A percentile compares a stretch with the other conserved stretches of the same genome.
These are phyloP conservation scores for Dispira parvispora DNA, from an alignment of 192 early-diverging fungal genomes.

Conservation along the genomic window DNA sequence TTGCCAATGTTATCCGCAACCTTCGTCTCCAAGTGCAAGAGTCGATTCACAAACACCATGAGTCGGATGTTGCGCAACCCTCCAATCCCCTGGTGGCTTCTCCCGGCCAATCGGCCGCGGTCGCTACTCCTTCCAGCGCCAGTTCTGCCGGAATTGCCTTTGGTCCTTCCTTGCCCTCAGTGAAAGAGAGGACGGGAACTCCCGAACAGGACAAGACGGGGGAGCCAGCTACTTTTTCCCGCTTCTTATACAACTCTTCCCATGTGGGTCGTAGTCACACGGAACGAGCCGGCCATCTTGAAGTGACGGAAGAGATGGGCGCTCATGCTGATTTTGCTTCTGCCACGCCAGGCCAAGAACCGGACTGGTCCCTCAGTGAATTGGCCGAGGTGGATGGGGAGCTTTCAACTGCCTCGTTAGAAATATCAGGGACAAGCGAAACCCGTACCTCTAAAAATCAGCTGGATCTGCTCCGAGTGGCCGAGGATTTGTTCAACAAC, in stretches of 20 bases:
- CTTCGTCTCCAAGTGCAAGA: not conserved
- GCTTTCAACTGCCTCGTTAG: not conserved
- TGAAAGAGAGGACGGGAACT: not conserved
- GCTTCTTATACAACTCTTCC: too few species aligned
- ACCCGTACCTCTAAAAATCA: not conserved
- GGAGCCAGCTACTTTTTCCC: too few species aligned
- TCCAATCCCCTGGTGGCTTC: not conserved
- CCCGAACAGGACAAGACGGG: too few species aligned
- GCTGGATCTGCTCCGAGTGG: constrained; percentile 27
- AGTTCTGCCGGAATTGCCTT: not conserved
- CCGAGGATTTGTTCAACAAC: constrained; percentile 78
- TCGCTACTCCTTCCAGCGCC: not conserved
- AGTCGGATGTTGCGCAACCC: not conserved
- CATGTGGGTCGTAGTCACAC: not conserved
- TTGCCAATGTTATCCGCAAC: not conserved
- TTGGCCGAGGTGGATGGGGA: not conserved
- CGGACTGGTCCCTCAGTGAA: not conserved
- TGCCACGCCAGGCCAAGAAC: not conserved
- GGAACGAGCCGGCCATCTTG: not conserved
- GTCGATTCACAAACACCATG: not conserved
- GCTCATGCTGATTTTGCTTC: not conserved
- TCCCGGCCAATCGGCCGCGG: not conserved
- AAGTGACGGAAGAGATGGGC: not conserved
- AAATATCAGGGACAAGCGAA: too few species aligned
- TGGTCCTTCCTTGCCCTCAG: not conserved